These are phyloP conservation scores for Juglanconis oblonga DNA, from an alignment of 2,329 filamentous ascomycete species.

Conservation along the genomic window DNA sequence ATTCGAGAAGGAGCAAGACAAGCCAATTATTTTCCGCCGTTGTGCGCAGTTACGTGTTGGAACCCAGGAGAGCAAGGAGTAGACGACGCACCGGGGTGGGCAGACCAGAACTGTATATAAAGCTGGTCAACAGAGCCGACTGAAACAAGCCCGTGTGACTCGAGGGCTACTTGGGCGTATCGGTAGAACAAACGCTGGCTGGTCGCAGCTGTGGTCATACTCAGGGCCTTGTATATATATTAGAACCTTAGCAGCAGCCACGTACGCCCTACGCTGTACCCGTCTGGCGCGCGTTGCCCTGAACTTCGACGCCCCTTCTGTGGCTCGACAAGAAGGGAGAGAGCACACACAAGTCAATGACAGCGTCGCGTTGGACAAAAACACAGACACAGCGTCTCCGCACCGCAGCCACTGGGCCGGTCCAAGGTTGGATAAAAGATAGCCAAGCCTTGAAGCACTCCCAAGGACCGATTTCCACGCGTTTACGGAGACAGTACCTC, in stretches of 20 bases:
- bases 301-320: constrained; percentile 1
- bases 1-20: constrained; percentile 18
- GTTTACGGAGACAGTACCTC: background rate
- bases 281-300: background rate
- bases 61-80: constrained; percentile 17
- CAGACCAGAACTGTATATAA: constrained; percentile 20
- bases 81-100: constrained; percentile 11
- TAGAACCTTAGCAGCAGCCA: constrained; percentile 3
- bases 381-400: constrained; percentile 15
- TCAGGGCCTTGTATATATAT: constrained; percentile 3
- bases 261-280: background rate
- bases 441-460: background rate
- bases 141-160: constrained; percentile 22
- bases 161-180: constrained; percentile 9
- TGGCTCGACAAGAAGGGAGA: background rate
- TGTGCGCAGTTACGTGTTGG: constrained; percentile 20
- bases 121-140: constrained; percentile 12
- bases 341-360: constrained; percentile 5
- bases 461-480: background rate
- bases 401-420: constrained; percentile 9
- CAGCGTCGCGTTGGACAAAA: constrained; percentile 12
- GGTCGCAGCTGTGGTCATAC: constrained; percentile 20
- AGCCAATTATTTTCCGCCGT: constrained; percentile 22
- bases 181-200: constrained; percentile 14
- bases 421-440: constrained; percentile 3